Evolutionary conservation across 2,329 filamentous ascomycete species (phyloP).

Genomic region (Botrytis aclada): DNA sequence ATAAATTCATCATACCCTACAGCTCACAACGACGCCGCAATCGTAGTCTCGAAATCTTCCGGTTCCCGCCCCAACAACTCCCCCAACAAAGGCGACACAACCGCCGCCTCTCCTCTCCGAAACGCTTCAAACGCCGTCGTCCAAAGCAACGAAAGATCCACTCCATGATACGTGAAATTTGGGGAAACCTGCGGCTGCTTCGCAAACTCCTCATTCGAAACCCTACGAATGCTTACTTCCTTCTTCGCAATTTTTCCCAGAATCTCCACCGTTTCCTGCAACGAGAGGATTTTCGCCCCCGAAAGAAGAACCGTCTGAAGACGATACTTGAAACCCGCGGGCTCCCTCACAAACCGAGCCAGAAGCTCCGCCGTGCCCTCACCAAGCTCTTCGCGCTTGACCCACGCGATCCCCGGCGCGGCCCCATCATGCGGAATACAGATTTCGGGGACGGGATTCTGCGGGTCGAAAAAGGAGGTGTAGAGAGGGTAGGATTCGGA

Average conservation of each 20-base stretch:
- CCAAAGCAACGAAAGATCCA: background rate
- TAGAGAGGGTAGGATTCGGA: background rate
- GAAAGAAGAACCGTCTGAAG: background rate
- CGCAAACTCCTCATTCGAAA: background rate
- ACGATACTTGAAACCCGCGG: background rate
- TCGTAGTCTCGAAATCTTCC: background rate
- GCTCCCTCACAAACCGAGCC: background rate
- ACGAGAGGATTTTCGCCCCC: background rate
- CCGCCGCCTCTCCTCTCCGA: background rate
- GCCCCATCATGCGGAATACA: background rate
- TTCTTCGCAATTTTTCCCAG: background rate
- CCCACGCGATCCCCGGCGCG: background rate
- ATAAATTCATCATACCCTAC: background rate
- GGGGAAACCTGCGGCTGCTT: background rate
- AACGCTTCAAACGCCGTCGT: background rate
- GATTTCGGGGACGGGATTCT: background rate
- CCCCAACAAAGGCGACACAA: background rate
- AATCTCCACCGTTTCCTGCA: background rate
- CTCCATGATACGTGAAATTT: background rate
- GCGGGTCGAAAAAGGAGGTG: background rate
- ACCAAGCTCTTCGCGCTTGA: background rate
- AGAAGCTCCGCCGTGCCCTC: background rate
- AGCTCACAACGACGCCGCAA: background rate
- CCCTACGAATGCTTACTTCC: background rate
- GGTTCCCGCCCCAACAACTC: background rate